phyloP scores from a whole-genome alignment of 257 asterid species.

The Przewalskia tangutica region DNA sequence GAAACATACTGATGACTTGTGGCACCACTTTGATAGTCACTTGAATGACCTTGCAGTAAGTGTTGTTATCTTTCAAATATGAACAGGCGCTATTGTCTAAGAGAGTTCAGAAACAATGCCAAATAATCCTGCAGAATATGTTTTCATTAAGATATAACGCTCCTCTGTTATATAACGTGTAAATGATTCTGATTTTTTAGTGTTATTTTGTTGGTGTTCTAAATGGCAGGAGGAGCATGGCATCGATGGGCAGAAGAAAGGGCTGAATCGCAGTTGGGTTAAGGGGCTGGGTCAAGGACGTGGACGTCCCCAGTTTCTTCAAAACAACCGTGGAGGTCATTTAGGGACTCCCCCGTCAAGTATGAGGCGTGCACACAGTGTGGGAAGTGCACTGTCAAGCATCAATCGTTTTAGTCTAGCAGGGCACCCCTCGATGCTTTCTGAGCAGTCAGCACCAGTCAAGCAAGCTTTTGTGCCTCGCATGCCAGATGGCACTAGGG shows the following conservation, averaged over 20 bases:
- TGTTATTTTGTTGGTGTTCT: not conserved
- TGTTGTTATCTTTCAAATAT: not conserved
- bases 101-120: not conserved
- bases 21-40: conserved; percentile 27
- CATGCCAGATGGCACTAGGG: conserved; percentile 93
- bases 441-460: conserved; percentile 28
- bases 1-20: conserved; percentile 16
- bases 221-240: conserved; percentile 29
- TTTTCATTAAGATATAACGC: too few species aligned
- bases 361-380: conserved; percentile 8
- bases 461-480: conserved; percentile 64
- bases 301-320: conserved; percentile 22
- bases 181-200: not conserved
- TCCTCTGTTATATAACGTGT: not conserved
- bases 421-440: not conserved
- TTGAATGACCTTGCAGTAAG: conserved; percentile 41
- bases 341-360: conserved; percentile 16
- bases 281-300: conserved; percentile 31
- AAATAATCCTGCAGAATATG: not conserved
- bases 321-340: conserved; percentile 23
- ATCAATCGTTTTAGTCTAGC: conserved; percentile 6
- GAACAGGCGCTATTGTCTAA: not conserved
- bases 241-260: conserved; percentile 32
- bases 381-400: not conserved
- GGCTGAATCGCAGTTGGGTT: conserved; percentile 26